Percentiles rank a stretch among this genome's conserved stretches.
Conservation (phyloP, 352 stramenopile genomes). For the Plasmopara halstedii region DNA sequence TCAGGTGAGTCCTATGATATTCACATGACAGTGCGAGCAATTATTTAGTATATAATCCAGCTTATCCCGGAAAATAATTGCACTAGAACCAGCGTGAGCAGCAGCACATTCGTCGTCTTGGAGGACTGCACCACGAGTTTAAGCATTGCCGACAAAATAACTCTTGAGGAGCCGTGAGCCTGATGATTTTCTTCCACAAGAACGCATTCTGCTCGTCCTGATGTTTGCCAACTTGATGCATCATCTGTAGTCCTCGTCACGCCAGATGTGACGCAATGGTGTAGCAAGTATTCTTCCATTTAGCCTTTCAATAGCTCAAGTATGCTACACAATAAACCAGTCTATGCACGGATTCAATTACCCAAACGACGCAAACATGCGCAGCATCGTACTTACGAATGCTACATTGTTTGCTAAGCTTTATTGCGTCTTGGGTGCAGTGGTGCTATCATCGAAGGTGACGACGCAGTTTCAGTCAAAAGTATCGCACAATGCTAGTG, state of each 20-base stretch:
- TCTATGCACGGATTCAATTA: too few species aligned
- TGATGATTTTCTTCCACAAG: conserved; percentile 60
- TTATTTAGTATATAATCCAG: background rate
- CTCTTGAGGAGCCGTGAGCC: conserved; percentile 41
- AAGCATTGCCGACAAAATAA: conserved; percentile 43
- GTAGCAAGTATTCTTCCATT: conserved; percentile 62
- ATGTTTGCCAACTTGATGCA: conserved; percentile 21
- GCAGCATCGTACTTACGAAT: background rate
- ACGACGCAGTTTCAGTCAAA: conserved; percentile 2
- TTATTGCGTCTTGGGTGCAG: background rate
- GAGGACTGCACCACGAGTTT: conserved; percentile 13
- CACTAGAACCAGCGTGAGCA: conserved; percentile 31
- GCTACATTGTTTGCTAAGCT: background rate
- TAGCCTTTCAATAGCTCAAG: conserved; percentile 1
- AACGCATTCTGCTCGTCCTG: conserved; percentile 39
- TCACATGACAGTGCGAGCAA: background rate
- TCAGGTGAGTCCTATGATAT: conserved; percentile 20
- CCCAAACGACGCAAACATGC: conserved; percentile 15
- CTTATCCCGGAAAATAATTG: too few species aligned
- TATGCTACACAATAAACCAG: conserved; percentile 6
- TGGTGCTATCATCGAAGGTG: conserved; percentile 6
- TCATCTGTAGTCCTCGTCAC: conserved; percentile 5
- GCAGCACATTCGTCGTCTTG: conserved; percentile 28
- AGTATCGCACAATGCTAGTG: conserved; percentile 2
- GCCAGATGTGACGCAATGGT: conserved; percentile 61